phyloP scores from a whole-genome alignment of 2,329 filamentous ascomycete genomes.

The Hypoxylon sp. region DNA sequence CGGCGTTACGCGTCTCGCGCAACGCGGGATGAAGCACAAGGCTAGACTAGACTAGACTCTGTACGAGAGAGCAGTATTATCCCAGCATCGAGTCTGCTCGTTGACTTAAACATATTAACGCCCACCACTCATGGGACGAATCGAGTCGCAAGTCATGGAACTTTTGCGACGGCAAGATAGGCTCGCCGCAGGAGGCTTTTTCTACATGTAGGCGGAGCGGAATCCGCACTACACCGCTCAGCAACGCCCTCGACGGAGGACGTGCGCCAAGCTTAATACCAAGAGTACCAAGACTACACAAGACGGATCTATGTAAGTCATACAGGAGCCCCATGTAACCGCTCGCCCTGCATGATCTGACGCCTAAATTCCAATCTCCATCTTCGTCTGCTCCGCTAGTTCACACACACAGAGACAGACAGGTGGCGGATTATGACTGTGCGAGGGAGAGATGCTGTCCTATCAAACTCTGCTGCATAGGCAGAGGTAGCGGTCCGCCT shows the following conservation, averaged over 20 bases:
- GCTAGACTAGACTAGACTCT: not conserved
- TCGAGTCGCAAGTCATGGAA: conserved; percentile 4
- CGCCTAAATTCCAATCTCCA: conserved; percentile 4
- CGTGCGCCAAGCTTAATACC: conserved; percentile 43
- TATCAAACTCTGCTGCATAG: not conserved
- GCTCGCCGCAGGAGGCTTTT: conserved; percentile 36
- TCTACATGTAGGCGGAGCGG: conserved; percentile 38
- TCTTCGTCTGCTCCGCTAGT: conserved; percentile 6
- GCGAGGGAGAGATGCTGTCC: not conserved
- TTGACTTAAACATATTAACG: not conserved
- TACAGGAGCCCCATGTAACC: conserved; percentile 33
- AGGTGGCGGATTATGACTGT: not conserved
- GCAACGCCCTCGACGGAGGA: conserved; percentile 5
- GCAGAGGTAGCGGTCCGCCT: not conserved
- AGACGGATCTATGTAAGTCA: conserved; percentile 42
- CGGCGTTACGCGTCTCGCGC: conserved; percentile 17
- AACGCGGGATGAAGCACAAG: conserved; percentile 18
- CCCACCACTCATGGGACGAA: not conserved
- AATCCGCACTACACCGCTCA: conserved; percentile 36
- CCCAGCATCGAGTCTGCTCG: not conserved
- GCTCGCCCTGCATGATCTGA: conserved; percentile 10
- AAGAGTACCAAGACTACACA: conserved; percentile 43
- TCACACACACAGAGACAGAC: not conserved
- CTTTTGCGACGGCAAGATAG: conserved; percentile 23
- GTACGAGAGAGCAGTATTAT: not conserved